phyloP scores from a whole-genome alignment of 768 basidiomycete species.

The Boletus huronensis region DNA sequence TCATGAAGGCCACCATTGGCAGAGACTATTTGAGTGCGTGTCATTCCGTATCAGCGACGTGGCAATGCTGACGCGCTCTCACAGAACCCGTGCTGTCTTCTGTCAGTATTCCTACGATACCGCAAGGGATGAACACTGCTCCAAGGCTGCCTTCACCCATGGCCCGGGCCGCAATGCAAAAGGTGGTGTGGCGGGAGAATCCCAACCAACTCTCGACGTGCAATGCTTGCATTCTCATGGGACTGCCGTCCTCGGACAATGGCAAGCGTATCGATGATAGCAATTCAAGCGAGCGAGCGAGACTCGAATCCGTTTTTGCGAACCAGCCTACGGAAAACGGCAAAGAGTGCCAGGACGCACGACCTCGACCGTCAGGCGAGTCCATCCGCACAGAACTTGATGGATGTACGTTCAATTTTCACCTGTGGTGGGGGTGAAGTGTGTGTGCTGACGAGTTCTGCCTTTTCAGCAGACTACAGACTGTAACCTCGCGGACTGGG shows the following conservation, averaged over 20 bases:
- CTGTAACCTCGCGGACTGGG: too few species aligned
- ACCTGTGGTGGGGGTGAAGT: neutral
- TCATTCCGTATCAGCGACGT: neutral
- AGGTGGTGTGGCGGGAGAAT: slow-evolving; percentile 81
- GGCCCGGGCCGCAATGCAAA: slow-evolving; percentile 83
- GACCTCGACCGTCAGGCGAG: slow-evolving; percentile 57
- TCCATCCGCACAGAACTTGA: slow-evolving; percentile 24
- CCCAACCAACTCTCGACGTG: slow-evolving; percentile 76
- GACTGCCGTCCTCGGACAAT: slow-evolving; percentile 38
- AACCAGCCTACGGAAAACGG: slow-evolving; percentile 31
- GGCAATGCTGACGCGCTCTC: neutral
- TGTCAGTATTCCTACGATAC: slow-evolving; percentile 95
- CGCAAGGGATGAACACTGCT: slow-evolving; percentile 94
- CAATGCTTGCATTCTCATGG: slow-evolving; percentile 76
- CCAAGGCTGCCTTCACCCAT: slow-evolving; percentile 92
- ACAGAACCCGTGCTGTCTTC: slow-evolving; percentile 93
- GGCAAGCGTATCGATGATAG: slow-evolving; percentile 18
- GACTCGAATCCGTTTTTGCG: slow-evolving; percentile 56
- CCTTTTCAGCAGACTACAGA: slow-evolving; percentile 35
- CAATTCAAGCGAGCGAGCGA: slow-evolving; percentile 42
- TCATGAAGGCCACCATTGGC: slow-evolving; percentile 98
- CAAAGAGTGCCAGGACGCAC: slow-evolving; percentile 31
- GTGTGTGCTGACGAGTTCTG: neutral
- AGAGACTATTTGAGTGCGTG: slow-evolving; percentile 85
- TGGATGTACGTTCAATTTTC: slow-evolving; percentile 12